A percentile compares a stretch with the other conserved stretches of the same genome.
These are phyloP conservation scores for Lasiodiplodia sp. DNA, from an alignment of 2,329 filamentous ascomycete genomes.

Conservation along the genomic window DNA sequence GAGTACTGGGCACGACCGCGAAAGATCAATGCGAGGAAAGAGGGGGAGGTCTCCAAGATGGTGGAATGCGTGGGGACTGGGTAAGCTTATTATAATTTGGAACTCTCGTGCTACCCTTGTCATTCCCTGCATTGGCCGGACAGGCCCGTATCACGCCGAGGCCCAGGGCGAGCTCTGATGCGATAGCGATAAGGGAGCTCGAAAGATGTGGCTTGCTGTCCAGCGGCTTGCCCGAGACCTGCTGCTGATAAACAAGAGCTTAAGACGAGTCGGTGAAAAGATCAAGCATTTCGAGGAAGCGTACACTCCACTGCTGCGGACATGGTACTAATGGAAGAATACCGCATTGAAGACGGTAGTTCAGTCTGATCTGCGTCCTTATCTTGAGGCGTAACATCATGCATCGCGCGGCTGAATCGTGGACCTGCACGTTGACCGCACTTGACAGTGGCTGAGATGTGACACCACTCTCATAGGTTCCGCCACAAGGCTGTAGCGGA, in stretches of 20 bases:
- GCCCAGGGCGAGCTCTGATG: slow-evolving; percentile 3
- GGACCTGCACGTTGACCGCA: neutral
- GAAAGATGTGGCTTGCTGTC: slow-evolving; percentile 7
- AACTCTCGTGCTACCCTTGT: slow-evolving; percentile 3
- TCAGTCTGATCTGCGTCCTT: neutral
- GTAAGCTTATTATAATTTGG: slow-evolving; percentile 18
- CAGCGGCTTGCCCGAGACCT: neutral
- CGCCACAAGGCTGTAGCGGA: neutral
- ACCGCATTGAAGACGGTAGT: neutral
- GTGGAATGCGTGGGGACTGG: neutral
- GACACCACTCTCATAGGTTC: neutral
- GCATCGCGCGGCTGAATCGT: neutral
- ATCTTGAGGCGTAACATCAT: neutral
- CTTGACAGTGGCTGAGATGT: neutral
- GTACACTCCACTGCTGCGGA: neutral
- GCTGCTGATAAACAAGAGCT: neutral
- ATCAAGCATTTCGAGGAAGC: no score
- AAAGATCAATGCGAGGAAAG: neutral
- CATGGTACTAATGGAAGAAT: neutral
- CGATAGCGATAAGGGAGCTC: slow-evolving; percentile 22
- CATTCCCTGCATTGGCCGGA: slow-evolving; percentile 7
- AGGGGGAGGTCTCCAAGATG: neutral
- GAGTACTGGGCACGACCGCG: neutral
- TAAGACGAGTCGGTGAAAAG: neutral
- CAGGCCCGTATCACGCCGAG: slow-evolving; percentile 12